A percentile compares a stretch with the other conserved stretches of the same genome.
Conservation (phyloP, 441 rosid species). For the Mallotus japonicus region DNA sequence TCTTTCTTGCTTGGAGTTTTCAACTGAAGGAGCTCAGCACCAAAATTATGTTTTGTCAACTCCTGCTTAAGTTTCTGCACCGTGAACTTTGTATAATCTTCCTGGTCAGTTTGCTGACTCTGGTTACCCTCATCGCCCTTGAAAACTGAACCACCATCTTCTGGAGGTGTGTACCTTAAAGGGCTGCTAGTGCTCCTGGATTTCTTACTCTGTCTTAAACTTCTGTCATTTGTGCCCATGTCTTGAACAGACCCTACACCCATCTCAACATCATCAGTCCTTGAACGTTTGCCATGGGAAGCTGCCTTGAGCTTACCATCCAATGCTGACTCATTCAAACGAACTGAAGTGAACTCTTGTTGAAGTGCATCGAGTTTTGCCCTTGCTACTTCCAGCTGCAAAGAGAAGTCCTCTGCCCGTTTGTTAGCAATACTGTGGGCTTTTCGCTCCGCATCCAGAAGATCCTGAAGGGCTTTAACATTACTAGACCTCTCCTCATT, state of each 20-base stretch:
- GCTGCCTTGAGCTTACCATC: conserved; percentile 78
- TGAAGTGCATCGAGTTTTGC: conserved; percentile 80
- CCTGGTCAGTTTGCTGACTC: conserved; percentile 59
- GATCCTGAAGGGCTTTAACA: conserved; percentile 76
- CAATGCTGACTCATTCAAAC: conserved; percentile 79
- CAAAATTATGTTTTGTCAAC: conserved; percentile 78
- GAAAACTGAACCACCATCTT: conserved; percentile 71
- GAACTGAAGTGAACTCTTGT: conserved; percentile 81
- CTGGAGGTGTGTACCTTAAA: conserved; percentile 40
- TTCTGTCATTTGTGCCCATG: conserved; percentile 45
- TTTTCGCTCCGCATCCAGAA: conserved; percentile 77
- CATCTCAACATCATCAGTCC: conserved; percentile 65
- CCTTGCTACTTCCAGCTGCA: conserved; percentile 75
- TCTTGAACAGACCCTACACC: conserved; percentile 69
- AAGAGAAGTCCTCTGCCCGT: conserved; percentile 82
- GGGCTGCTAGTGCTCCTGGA: conserved; percentile 68
- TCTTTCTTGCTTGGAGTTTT: conserved; percentile 87
- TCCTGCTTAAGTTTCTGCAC: conserved; percentile 82
- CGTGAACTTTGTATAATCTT: conserved; percentile 78
- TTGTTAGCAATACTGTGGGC: conserved; percentile 72
- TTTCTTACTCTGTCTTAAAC: conserved; percentile 61
- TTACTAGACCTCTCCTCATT: conserved; percentile 80
- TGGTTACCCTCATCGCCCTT: conserved; percentile 60
- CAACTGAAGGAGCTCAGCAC: conserved; percentile 71
- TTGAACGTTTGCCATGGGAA: conserved; percentile 65